Evolutionary conservation across 1,284 basidiomycete genomes (phyloP), one percentile per base, ranked within the genome.

Genomic region (Puccinia hordei): DNA sequence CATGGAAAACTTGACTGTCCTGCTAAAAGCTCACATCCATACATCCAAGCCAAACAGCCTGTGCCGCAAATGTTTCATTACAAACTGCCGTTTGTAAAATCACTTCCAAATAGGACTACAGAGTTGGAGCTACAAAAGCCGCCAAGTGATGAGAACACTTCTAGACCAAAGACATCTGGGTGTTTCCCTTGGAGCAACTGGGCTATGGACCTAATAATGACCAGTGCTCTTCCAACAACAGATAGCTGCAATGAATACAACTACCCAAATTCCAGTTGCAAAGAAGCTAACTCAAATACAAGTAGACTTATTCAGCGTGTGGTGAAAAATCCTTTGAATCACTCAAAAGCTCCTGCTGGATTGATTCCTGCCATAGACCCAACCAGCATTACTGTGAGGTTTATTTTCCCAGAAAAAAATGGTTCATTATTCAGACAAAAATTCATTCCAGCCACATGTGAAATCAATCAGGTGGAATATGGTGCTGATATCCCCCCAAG

Each of bases 11-110:
- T 22, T 33, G 22, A 17, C 33, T 33, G 59, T 38, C 22, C 33
- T 63, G 59, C 59, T 30, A 19, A 63, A 63, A 63, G 35, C 59
- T n/a, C 59, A 38, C 59, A 38, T 38, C 59, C 59, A 38, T 22
- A 35, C 1, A 63, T 2, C 38, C 15, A 17, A 38, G 5, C 13
- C 33, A 63, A 38, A 38, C 33, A 12, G 33, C 33, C 33, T 38
- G 22, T 38, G 17, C 33, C 33, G 17, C 17, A 35, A 63, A 38
- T 9, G 22, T 63, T 63, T 38, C 59, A 19, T 17, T 38, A 63
- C 19, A 63, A 63, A n/a, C 59, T 13, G 17, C 33, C 33, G 24
- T 17, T 4, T 19, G 59, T 10, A 38, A 38, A 33, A 19, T 63
- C 33, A 19, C 33, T 63, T 35, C 59, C 59, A 0, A 63, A 63